Base-by-base conservation (phyloP, 2,329 filamentous ascomycete species). In the Harringtonia aguacate region DNA sequence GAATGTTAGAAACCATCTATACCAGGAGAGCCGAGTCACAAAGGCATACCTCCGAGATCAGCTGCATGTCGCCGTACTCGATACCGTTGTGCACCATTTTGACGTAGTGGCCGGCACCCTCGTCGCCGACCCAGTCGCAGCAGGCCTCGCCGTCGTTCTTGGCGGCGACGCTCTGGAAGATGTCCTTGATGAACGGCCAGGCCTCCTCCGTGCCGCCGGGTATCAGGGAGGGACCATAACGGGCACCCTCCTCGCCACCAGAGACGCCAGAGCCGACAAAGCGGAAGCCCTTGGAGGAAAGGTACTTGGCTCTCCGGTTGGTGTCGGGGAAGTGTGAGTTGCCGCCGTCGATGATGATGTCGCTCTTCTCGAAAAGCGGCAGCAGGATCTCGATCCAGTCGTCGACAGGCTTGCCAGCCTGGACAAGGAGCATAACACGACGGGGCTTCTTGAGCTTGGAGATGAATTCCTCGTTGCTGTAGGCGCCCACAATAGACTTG, bases 81-180 rank as follows among this genome's bases (percentile, higher is more conserved):
- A 98, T 98, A 79, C 92, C 92, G 73, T 98, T 98, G 84, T 98
- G 92, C 52, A 98, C 92, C 92, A 98, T 98, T 86, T 98, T 98
- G 76, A 98, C 90, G 77, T 95, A 98, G 82, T 98, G 92, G 59
- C 92, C 92, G 71, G 92, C 86, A 80, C 92, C 92, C 69, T 97
- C 88, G 71, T 97, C 92, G 73, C 92, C 92, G 59, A 98, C 92
- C 92, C 92, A 98, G 71, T 98, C 92, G 65, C 92, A 98, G 81
- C 92, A 98, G 54, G 92, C 73, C 78, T 98, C 92, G 60, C 82
- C 83, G 61, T 95, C 90, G 68, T 85, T 94, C 81, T 98, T 97
- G 68, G 92, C 92, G 52, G 92, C 79, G 64, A 98, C 95, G 73
- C 80, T 80, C 75, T 98, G 92, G 78, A 98, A 94, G 62, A 98